Conservation (phyloP, 2,329 filamentous ascomycete genomes). For the Apiospora saccharicola region DNA sequence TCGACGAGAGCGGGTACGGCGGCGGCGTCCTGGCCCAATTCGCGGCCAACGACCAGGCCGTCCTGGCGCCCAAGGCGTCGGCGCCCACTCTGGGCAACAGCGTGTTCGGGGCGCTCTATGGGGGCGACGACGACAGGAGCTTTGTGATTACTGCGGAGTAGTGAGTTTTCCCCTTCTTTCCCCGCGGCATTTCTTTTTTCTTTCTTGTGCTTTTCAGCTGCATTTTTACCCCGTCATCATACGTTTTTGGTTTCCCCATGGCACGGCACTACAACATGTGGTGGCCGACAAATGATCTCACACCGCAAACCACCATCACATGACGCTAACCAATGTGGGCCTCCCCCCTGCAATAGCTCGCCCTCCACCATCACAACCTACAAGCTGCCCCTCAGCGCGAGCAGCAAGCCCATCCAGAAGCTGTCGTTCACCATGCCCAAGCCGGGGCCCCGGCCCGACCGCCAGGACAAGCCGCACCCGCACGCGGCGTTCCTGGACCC, state of each 20-base stretch:
- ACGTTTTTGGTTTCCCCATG: neutral
- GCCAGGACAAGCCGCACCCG: constrained; percentile 64
- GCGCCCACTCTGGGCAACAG: constrained; percentile 46
- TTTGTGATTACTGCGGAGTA: constrained; percentile 55
- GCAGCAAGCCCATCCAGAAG: constrained; percentile 44
- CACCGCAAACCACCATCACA: neutral
- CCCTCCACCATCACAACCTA: constrained; percentile 53
- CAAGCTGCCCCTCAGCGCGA: constrained; percentile 46
- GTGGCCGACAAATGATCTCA: neutral
- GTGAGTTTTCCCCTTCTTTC: constrained; percentile 38
- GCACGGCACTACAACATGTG: neutral
- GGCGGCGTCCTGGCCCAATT: constrained; percentile 46
- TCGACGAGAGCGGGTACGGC: constrained; percentile 47
- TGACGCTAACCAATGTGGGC: constrained; percentile 18
- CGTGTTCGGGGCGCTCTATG: constrained; percentile 51
- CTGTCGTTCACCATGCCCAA: constrained; percentile 50
- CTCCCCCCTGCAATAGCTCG: constrained; percentile 40
- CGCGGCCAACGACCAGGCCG: constrained; percentile 42
- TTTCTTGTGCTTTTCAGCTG: neutral
- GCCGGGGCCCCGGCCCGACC: constrained; percentile 51
- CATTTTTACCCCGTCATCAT: neutral
- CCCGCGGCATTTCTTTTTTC: neutral
- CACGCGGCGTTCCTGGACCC: constrained; percentile 59
- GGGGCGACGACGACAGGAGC: constrained; percentile 45
- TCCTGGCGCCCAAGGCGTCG: constrained; percentile 41